Percentiles rank a stretch among this genome's conserved stretches.
Conservation (phyloP, 2,329 filamentous ascomycete genomes). For the Colletotrichum musae region DNA sequence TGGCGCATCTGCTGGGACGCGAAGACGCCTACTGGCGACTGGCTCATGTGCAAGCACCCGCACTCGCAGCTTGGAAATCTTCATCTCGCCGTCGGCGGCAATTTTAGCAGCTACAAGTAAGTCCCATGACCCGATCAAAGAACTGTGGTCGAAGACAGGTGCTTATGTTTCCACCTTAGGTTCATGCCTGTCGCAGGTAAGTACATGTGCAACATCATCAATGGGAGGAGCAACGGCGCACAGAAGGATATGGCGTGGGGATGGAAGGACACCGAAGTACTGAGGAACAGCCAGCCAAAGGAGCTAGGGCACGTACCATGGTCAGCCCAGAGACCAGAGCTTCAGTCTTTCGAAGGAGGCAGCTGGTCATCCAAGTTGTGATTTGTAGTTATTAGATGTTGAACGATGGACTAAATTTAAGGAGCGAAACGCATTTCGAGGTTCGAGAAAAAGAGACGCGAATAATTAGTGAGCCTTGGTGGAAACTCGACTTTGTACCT, state of each 20-base stretch:
- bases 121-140: not conserved
- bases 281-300: not conserved
- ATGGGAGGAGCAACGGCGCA: conserved; percentile 1
- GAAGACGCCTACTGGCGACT: conserved; percentile 21
- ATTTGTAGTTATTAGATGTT: not conserved
- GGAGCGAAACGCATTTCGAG: too few relatives aligned
- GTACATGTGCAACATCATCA: conserved; percentile 21
- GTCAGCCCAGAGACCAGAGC: not conserved
- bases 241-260: conserved; percentile 28
- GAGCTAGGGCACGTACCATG: not conserved
- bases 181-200: conserved; percentile 24
- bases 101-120: conserved; percentile 33
- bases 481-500: too few relatives aligned
- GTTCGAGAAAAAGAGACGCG: too few relatives aligned
- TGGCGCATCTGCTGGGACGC: conserved; percentile 34
- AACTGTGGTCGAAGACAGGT: too few relatives aligned
- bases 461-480: too few relatives aligned
- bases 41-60: conserved; percentile 25
- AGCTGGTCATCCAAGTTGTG: not conserved
- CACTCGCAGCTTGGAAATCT: conserved; percentile 9
- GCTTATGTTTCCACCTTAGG: not conserved
- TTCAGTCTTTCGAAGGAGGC: conserved; percentile 3
- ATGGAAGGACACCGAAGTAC: conserved; percentile 5
- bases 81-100: conserved; percentile 21
- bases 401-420: too few relatives aligned